A percentile compares a stretch with the other conserved stretches of the same genome.
phyloP scores from a whole-genome alignment of 495 filamentous ascomycete species.

The Penicillium simplicissimum region DNA sequence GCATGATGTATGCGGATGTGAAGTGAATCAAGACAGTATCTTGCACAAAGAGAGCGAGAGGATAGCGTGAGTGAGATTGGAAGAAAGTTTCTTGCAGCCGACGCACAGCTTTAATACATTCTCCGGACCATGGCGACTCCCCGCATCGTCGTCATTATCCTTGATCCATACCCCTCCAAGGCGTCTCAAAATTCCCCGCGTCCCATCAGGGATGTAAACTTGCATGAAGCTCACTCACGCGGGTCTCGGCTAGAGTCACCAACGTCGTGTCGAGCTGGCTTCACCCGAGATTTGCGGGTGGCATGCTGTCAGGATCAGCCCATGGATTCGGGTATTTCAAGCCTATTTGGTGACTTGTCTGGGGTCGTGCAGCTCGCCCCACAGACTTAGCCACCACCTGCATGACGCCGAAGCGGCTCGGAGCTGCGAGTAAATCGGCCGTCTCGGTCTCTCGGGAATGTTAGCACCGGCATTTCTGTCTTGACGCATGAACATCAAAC shows the following conservation, averaged over 20 bases:
- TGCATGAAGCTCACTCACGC: background rate
- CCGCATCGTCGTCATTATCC: background rate
- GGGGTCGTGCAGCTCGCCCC: background rate
- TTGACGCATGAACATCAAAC: no score
- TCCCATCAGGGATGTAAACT: background rate
- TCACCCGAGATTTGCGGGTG: background rate
- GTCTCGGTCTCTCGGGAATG: no score
- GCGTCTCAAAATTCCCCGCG: background rate
- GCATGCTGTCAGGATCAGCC: background rate
- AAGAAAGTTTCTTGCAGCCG: background rate
- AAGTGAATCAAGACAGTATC: background rate
- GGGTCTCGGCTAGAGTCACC: background rate
- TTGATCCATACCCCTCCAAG: background rate
- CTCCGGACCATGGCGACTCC: background rate
- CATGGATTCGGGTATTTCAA: background rate
- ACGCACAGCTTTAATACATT: background rate
- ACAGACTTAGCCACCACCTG: background rate
- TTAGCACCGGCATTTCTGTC: no score
- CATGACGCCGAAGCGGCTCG: no score
- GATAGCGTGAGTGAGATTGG: background rate
- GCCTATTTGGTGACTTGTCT: background rate
- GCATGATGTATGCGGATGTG: slow-evolving; percentile 11
- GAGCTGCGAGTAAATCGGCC: no score
- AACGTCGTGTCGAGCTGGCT: background rate
- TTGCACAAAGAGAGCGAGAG: background rate